Evolutionary conservation across 768 basidiomycete species (phyloP).

Genomic region (Hygrocybe punicea): DNA sequence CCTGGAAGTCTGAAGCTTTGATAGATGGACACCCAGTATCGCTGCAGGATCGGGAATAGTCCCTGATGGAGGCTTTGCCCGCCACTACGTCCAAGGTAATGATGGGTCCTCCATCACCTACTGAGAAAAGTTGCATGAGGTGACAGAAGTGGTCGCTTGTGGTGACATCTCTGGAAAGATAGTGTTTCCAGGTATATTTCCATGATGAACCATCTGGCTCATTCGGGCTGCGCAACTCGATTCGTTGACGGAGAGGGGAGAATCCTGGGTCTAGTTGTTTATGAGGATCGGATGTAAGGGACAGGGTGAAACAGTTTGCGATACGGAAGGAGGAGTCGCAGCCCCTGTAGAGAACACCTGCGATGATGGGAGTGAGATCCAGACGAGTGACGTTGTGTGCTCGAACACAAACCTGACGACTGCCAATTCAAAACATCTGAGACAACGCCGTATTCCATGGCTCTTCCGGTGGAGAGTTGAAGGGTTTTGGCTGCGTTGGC

Average conservation of each 20-base stretch:
- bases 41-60: background rate
- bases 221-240: background rate
- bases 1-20: background rate
- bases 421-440: background rate
- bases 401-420: background rate
- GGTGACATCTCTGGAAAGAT: background rate
- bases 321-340: background rate
- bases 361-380: background rate
- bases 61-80: background rate
- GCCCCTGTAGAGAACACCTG: background rate
- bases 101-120: background rate
- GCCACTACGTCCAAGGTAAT: background rate
- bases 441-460: background rate
- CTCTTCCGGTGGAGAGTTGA: background rate
- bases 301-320: background rate
- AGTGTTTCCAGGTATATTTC: slow-evolving; percentile 1
- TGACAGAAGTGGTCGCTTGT: background rate
- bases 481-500: background rate
- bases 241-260: background rate
- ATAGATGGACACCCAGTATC: background rate
- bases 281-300: background rate
- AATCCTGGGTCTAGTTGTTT: slow-evolving; percentile 2
- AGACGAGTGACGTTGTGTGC: background rate
- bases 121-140: slow-evolving; percentile 2
- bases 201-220: background rate